Conservation (phyloP, 2,329 filamentous ascomycete species). For the Talaromyces sp. region DNA sequence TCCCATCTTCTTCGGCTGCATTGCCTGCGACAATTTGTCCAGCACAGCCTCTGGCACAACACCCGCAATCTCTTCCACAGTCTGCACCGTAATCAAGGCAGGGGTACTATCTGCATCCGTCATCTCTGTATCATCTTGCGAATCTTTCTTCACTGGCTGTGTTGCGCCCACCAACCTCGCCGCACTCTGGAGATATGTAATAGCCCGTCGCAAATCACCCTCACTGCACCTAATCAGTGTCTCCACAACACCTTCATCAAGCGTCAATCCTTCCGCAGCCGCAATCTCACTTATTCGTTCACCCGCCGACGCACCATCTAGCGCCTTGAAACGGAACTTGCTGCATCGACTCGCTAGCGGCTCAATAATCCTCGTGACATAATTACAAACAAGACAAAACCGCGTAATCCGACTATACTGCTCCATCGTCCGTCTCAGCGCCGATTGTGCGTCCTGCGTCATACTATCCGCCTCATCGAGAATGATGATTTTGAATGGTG, state of each 20-base stretch:
- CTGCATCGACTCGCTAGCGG: conserved; percentile 88
- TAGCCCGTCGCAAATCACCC: conserved; percentile 91
- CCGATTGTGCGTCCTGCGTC: conserved; percentile 96
- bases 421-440: conserved; percentile 94
- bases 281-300: conserved; percentile 80
- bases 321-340: conserved; percentile 96
- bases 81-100: conserved; percentile 65
- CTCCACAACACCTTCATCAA: conserved; percentile 78
- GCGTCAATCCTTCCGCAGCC: conserved; percentile 66
- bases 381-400: conserved; percentile 98
- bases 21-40: conserved; percentile 65
- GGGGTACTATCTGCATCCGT: conserved; percentile 47
- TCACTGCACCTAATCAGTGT: conserved; percentile 84
- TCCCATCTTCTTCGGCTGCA: conserved; percentile 66
- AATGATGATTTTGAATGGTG: conserved; percentile 98
- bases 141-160: conserved; percentile 34
- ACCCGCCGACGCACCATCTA: conserved; percentile 82
- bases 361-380: conserved; percentile 96
- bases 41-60: conserved; percentile 80
- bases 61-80: conserved; percentile 91
- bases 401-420: conserved; percentile 94
- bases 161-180: conserved; percentile 75
- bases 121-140: conserved; percentile 58
- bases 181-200: conserved; percentile 94
- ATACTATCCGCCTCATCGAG: conserved; percentile 98